phyloP scores from a whole-genome alignment of 139 green algal genomes.

The Tetradesmus lagerheimii region DNA sequence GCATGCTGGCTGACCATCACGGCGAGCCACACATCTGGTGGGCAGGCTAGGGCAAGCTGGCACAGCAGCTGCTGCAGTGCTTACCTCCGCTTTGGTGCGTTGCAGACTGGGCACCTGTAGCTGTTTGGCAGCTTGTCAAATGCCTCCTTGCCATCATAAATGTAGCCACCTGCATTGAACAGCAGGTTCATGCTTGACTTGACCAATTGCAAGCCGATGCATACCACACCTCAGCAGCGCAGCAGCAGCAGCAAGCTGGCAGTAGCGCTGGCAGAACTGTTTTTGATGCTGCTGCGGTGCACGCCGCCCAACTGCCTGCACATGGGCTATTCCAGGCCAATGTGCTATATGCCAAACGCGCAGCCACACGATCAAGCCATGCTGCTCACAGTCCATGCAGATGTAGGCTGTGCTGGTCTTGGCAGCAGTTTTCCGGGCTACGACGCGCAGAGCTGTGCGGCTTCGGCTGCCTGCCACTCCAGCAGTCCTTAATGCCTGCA shows the following conservation, averaged over 20 bases:
- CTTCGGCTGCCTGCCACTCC: not conserved
- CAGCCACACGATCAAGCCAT: not conserved
- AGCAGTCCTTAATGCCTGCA: constrained; percentile 4
- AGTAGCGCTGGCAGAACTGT: too few relatives aligned
- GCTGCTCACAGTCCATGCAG: constrained; percentile 38
- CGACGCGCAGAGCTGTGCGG: not conserved
- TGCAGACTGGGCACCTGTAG: constrained; percentile 45
- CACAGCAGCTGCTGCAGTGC: not conserved
- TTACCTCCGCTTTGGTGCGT: constrained; percentile 42
- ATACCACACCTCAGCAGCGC: not conserved
- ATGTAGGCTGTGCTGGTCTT: constrained; percentile 32
- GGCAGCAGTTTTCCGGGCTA: constrained; percentile 4
- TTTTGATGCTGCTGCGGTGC: too few relatives aligned
- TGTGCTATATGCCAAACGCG: not conserved
- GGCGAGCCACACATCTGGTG: too few relatives aligned
- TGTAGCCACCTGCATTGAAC: constrained; percentile 15
- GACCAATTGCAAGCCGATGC: not conserved
- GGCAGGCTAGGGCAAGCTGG: not conserved
- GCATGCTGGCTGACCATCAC: too few relatives aligned
- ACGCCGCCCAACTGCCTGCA: too few relatives aligned
- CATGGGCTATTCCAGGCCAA: not conserved
- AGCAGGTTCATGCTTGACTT: not conserved
- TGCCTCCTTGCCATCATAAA: constrained; percentile 32
- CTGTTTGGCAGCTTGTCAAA: constrained; percentile 44
- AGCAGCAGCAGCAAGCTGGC: not conserved